A percentile compares a stretch with the other conserved stretches of the same genome.
These are phyloP conservation scores for Trichoderma koningiopsis DNA, from an alignment of 2,329 filamentous ascomycete species.

Conservation along the genomic window DNA sequence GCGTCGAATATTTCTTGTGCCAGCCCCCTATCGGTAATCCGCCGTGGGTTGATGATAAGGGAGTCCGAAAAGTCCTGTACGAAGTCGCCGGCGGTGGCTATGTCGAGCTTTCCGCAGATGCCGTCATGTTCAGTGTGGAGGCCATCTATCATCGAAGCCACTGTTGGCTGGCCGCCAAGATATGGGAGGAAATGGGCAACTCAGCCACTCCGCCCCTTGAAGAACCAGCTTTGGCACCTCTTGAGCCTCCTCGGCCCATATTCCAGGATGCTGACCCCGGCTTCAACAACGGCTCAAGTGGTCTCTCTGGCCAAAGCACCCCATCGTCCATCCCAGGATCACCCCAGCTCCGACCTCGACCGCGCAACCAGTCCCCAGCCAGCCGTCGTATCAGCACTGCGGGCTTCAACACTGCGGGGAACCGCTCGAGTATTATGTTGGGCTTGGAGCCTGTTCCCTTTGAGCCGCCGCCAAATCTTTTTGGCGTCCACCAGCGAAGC, in stretches of 20 bases:
- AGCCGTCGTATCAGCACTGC: conserved; percentile 38
- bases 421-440: conserved; percentile 48
- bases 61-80: conserved; percentile 72
- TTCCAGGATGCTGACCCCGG: conserved; percentile 39
- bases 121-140: conserved; percentile 63
- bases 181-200: conserved; percentile 48
- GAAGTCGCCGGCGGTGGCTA: conserved; percentile 66
- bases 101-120: conserved; percentile 62
- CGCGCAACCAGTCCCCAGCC: conserved; percentile 44
- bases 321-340: conserved; percentile 36
- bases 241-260: conserved; percentile 43
- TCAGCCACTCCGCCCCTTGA: conserved; percentile 33
- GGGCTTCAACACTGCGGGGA: conserved; percentile 12
- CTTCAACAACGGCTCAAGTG: conserved; percentile 28
- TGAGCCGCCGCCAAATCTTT: conserved; percentile 38
- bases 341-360: conserved; percentile 40
- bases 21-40: conserved; percentile 70
- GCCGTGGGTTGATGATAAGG: conserved; percentile 70
- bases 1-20: conserved; percentile 81
- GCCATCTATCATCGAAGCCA: conserved; percentile 61
- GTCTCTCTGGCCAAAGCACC: conserved; percentile 30
- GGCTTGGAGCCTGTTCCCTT: conserved; percentile 48
- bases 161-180: conserved; percentile 57
- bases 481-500: conserved; percentile 38
- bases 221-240: conserved; percentile 43